These are phyloP conservation scores for Phytophthora ohioensis DNA, from an alignment of 352 stramenopile genomes.

Conservation along the genomic window DNA sequence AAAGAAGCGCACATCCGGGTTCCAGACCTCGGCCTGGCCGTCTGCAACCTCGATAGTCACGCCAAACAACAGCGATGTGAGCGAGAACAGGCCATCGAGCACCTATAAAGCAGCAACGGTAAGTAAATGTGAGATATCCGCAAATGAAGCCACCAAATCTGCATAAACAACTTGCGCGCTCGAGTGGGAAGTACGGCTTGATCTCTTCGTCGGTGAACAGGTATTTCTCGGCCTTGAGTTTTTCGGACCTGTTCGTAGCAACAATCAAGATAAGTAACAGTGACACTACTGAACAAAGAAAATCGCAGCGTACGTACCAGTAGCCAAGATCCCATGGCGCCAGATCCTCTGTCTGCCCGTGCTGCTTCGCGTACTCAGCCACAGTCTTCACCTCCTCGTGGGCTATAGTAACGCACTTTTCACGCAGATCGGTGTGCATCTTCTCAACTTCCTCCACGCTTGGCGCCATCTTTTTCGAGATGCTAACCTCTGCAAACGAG, in stretches of 20 bases:
- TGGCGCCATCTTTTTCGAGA: constrained; percentile 97
- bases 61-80: constrained; percentile 95
- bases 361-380: constrained; percentile 80
- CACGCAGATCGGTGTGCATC: constrained; percentile 93
- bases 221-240: constrained; percentile 96
- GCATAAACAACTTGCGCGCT: constrained; percentile 65
- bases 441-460: constrained; percentile 92
- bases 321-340: constrained; percentile 95
- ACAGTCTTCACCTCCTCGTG: constrained; percentile 93
- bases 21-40: constrained; percentile 86
- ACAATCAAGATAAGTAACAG: background rate
- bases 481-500: constrained; percentile 93
- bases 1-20: constrained; percentile 97
- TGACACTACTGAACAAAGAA: background rate
- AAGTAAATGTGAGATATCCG: constrained; percentile 6
- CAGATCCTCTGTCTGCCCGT: constrained; percentile 82
- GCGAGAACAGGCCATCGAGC: constrained; percentile 96
- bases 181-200: constrained; percentile 97
- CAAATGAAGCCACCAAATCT: background rate
- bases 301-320: constrained; percentile 61
- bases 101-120: constrained; percentile 36
- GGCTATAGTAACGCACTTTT: constrained; percentile 93
- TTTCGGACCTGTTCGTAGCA: constrained; percentile 80
- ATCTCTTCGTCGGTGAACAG: constrained; percentile 97
- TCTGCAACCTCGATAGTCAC: constrained; percentile 92